These are phyloP conservation scores for Anacardium occidentale DNA, from an alignment of 345 rosid species.

Conservation along the genomic window DNA sequence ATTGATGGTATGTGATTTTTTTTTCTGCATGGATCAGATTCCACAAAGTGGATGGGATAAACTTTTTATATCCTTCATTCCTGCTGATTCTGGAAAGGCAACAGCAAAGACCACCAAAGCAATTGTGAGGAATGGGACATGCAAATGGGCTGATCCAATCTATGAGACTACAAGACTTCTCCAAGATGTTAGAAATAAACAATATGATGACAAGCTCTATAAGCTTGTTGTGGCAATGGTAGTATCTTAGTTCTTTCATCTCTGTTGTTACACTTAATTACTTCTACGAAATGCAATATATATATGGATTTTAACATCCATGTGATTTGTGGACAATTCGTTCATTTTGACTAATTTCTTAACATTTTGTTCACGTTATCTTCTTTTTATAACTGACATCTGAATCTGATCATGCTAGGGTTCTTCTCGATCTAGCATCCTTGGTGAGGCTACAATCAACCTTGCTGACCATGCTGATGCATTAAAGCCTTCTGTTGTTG, in stretches of 20 bases:
- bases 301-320: background rate
- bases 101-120: slow-evolving; percentile 93
- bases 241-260: slow-evolving; percentile 19
- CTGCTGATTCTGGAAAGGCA: slow-evolving; percentile 90
- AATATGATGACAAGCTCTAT: slow-evolving; percentile 77
- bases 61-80: slow-evolving; percentile 81
- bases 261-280: background rate
- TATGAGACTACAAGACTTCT: slow-evolving; percentile 96
- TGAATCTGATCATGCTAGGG: slow-evolving; percentile 54
- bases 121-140: slow-evolving; percentile 88
- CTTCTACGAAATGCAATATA: background rate
- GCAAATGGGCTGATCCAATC: slow-evolving; percentile 99
- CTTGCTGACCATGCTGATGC: slow-evolving; percentile 95
- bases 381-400: slow-evolving; percentile 6
- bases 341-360: background rate
- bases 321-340: slow-evolving; percentile 13
- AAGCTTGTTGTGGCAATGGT: slow-evolving; percentile 90
- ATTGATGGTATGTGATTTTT: slow-evolving; percentile 1
- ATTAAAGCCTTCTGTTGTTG: slow-evolving; percentile 61
- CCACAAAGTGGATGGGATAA: slow-evolving; percentile 98
- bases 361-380: background rate
- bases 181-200: slow-evolving; percentile 74
- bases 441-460: slow-evolving; percentile 89
- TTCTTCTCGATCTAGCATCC: slow-evolving; percentile 81
- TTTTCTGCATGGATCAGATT: slow-evolving; percentile 44